Conservation (phyloP, 352 stramenopile genomes). For the Globisporangium rhizosaccharum region DNA sequence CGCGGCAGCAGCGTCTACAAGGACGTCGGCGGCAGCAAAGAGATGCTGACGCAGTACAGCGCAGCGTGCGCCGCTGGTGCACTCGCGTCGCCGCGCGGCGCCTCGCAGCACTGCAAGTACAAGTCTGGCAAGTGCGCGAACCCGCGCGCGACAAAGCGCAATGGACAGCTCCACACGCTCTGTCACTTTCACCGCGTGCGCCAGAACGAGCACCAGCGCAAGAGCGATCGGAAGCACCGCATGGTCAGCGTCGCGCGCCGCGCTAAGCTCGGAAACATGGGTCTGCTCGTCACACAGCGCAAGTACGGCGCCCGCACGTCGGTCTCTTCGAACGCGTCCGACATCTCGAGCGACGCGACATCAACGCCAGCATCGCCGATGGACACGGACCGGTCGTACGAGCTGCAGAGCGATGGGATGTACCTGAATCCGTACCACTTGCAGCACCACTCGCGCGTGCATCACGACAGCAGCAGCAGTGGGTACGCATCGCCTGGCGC, state of each 20-base stretch:
- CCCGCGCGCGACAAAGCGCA: conserved; percentile 78
- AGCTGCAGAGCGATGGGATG: conserved; percentile 6
- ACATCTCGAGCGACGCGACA: conserved; percentile 24
- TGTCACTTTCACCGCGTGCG: conserved; percentile 81
- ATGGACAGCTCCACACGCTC: conserved; percentile 78
- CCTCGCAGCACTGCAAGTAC: conserved; percentile 75
- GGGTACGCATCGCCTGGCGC: not conserved
- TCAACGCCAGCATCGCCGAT: conserved; percentile 33
- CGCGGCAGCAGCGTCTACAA: too few species aligned
- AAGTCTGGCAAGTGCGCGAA: conserved; percentile 85
- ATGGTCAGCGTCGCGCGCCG: conserved; percentile 70
- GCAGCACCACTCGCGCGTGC: conserved; percentile 8
- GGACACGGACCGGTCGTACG: conserved; percentile 16
- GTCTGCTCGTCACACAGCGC: conserved; percentile 24
- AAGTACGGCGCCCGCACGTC: conserved; percentile 16
- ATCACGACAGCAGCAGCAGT: conserved; percentile 8
- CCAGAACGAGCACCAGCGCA: conserved; percentile 84
- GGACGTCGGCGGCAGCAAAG: too few species aligned
- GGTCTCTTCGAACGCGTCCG: conserved; percentile 23
- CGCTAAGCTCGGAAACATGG: conserved; percentile 66
- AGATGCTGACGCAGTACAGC: too few species aligned
- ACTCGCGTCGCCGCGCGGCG: conserved; percentile 4
- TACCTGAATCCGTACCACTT: conserved; percentile 10
- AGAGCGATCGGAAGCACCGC: conserved; percentile 85
- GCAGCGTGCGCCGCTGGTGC: too few species aligned